Base-by-base conservation (phyloP, 495 filamentous ascomycete genomes). In the Penicillium waksmanii region DNA sequence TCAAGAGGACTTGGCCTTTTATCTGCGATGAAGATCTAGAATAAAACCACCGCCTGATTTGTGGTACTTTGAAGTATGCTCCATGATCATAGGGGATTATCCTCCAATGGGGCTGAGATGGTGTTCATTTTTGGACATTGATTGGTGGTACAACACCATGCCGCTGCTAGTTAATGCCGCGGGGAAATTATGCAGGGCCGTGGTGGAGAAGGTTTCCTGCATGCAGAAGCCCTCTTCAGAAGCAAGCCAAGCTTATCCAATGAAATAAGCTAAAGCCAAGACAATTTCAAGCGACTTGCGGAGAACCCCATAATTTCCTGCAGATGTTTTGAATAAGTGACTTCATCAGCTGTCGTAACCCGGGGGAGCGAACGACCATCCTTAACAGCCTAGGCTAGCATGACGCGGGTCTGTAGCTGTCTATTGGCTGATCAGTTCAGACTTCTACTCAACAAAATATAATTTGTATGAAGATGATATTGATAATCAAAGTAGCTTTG, bases 261-360 rank as follows among this genome's bases (percentile, higher is more conserved):
- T 27, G 46, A 48, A 48, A 48, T 21, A 48, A 27, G 46, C 46
- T 48, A 48, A 48, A 23, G 46, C 46, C 21, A 25, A 27, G 46
- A 19, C 5, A 21, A n/a, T 44, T 19, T 13, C 31, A 12, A 48
- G 21, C 21, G n/a, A 48, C 18, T 19, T 44, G 36, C 7, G 23
- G 46, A 23, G 21, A 27, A 48, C 19, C 46, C 11, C 46, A 23
- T 12, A 10, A 10, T 44, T 7, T 44, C 15, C 42, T 9, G 2
- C 36, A 40, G 27, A 31, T 31, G 27, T 4, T 5, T 31, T 31
- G 27, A 31, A 31, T 2, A 31, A 31, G 8, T n/a, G n/a, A n/a
- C n/a, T n/a, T 31, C 27, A 31, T 31, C 27, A 31, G 27, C 27
- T 9, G 8, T 31, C 27, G 27, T 31, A 31, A 31, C 8, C 6